Evolutionary conservation across 2,329 filamentous ascomycete genomes (phyloP), one percentile per base, ranked within the genome.

Genomic region (Fusarium sp.): DNA sequence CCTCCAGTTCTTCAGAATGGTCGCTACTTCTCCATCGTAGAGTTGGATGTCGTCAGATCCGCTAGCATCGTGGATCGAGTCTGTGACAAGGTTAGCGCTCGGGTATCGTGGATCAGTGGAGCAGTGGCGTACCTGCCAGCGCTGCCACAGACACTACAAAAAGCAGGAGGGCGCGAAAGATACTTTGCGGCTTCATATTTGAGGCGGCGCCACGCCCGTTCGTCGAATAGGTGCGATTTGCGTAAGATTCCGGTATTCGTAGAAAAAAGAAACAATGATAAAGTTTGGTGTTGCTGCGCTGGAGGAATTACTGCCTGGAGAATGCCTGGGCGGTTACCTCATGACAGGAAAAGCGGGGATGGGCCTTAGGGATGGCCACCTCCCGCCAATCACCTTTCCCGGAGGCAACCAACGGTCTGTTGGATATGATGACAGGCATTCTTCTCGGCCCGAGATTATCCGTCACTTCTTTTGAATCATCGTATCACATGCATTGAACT

Each of bases 121-220:
- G 25, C 6, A 25, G 18, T 62, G 8, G 6, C 57, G 40, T n/a
- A 62, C 59, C 51, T 30, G 57, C 20, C 59, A 62, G 29, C 18
- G 57, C 29, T 62, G 51, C 46, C 15, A 24, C 46, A 24, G 15
- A 53, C 9, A 61, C 40, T 13, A 4, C 15, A 24, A 27, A 16
- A 15, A 53, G 6, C 1, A 54, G 11, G 15, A 62, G 25, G 22
- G 25, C 30, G 6, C 18, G 18, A 8, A 62, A 18, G 24, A 46
- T 16, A 3, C 8, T 24, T 11, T 27, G 15, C 2, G 25, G 30
- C 25, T 62, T 54, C 59, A 62, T 61, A 11, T 13, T 60, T 2
- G 18, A 11, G 9, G 32, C 15, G 13, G 15, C 10, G 22, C 20
- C 18, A 40, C 9, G 15, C 18, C 18, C 18, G 11, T 25, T 27